Conservation (phyloP, 306 rosid species). For the Begonia peltatifolia region DNA sequence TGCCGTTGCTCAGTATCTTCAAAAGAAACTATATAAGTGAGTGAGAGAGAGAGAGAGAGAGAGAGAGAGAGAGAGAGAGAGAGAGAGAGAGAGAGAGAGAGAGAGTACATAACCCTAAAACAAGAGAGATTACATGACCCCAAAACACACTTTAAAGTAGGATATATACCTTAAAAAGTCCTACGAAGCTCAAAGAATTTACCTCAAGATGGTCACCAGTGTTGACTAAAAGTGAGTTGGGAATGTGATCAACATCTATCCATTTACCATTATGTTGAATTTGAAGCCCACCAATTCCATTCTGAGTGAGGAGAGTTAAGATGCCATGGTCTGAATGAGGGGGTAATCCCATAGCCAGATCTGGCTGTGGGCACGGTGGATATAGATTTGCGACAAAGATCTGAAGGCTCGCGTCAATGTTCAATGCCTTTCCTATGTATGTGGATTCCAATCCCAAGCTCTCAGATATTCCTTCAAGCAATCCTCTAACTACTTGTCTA, state of each 20-base stretch:
- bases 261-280: slow-evolving; percentile 25
- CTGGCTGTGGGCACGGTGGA: slow-evolving; percentile 52
- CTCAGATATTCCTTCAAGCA: slow-evolving; percentile 34
- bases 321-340: slow-evolving; percentile 48
- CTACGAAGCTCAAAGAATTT: background rate
- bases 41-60: background rate
- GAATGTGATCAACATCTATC: slow-evolving; percentile 28
- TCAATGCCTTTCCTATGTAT: slow-evolving; percentile 16
- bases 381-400: slow-evolving; percentile 29
- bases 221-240: slow-evolving; percentile 34
- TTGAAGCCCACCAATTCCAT: slow-evolving; percentile 38
- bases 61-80: background rate
- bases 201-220: slow-evolving; percentile 58
- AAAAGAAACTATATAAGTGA: background rate
- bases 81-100: background rate
- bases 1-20: slow-evolving; percentile 42
- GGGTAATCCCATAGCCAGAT: slow-evolving; percentile 37
- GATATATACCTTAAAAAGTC: no score
- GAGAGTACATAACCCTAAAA: no score
- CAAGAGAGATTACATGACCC: no score
- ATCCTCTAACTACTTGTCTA: slow-evolving; percentile 18
- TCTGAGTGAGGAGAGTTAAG: slow-evolving; percentile 30
- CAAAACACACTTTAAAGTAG: no score
- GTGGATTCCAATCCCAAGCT: slow-evolving; percentile 29
- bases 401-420: slow-evolving; percentile 14